Base-by-base conservation (phyloP, 2,329 filamentous ascomycete genomes). In the Venturia asperata region DNA sequence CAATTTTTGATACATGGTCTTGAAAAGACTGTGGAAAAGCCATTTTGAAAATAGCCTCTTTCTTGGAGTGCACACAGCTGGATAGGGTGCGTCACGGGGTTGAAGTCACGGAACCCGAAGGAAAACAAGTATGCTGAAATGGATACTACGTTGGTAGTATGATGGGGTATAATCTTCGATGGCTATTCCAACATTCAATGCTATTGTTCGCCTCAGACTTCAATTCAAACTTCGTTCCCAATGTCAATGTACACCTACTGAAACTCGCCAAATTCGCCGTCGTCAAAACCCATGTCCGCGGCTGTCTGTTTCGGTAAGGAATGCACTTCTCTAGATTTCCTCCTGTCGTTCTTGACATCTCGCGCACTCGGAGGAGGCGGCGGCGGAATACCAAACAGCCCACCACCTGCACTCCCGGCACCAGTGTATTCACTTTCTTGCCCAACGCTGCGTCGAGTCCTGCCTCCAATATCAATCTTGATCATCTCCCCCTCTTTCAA, bases 401-500 rank as follows among this genome's bases (percentile, higher is more conserved):
- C 80, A 66, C 76, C 67, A 79, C 76, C 60, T 74, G 74, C 67
- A 70, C 74, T 66, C 73, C 81, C 67, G 79, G 72, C 67, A 74
- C 77, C 69, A 10, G 43, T 67, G 68, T 69, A 73, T 77, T 65
- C 72, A 42, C 73, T 71, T 74, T 58, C 65, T 24, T 70, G 67
- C 66, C 67, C 66, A 64, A 65, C 68, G 56, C 66, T 66, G 67
- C 74, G 80, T 69, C 77, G 70, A 1, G 84, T 80, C 69, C 80
- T 83, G 27, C 85, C 85, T 5, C 85, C 86, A 63, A 94, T 82
- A 73, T 89, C 90, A 68, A 95, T 87, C 30, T 87, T 91, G 70
- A 96, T 95, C 21, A 89, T 96, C 81, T 96, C 88, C 13, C 91
- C 91, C 67, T 92, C 91, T 75, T 96, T 96, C 68, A 96, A 75